Evolutionary conservation across 306 rosid genomes (phyloP).

Genomic region (Glycine latifolia): DNA sequence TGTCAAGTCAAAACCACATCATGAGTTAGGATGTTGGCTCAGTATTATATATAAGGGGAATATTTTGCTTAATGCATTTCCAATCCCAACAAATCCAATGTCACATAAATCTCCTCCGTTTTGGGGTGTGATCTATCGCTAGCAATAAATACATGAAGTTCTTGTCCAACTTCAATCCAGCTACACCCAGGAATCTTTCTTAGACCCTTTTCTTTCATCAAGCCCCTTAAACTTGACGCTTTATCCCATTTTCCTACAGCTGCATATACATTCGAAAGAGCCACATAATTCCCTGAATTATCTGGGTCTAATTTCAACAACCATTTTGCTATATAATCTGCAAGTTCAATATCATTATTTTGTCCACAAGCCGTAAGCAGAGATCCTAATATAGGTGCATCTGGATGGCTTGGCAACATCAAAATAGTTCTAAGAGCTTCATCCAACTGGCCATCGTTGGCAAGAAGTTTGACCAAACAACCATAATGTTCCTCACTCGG

Average conservation of each 20-base stretch:
- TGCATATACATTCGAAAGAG: conserved; percentile 77
- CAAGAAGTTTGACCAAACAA: conserved; percentile 73
- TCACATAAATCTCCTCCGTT: conserved; percentile 58
- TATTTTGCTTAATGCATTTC: conserved; percentile 54
- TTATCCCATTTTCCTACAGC: conserved; percentile 73
- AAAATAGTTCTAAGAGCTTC: conserved; percentile 68
- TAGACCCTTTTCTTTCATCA: conserved; percentile 74
- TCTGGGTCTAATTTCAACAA: conserved; percentile 68
- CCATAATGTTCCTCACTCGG: conserved; percentile 75
- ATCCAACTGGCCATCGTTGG: conserved; percentile 63
- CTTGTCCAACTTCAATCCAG: conserved; percentile 82
- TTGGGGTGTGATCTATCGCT: conserved; percentile 75
- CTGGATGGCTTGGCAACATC: conserved; percentile 71
- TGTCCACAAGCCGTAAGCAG: conserved; percentile 71
- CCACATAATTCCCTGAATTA: conserved; percentile 83
- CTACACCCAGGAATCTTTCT: conserved; percentile 80
- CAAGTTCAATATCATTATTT: conserved; percentile 64
- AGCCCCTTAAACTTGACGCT: conserved; percentile 63
- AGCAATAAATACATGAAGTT: conserved; percentile 67
- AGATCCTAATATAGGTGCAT: conserved; percentile 79
- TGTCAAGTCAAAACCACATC: not conserved
- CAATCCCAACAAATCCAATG: conserved; percentile 60
- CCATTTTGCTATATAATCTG: conserved; percentile 59
- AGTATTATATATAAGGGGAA: conserved; percentile 13
- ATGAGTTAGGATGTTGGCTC: conserved; percentile 8